Conservation (phyloP, 495 filamentous ascomycete genomes). For the Penicillium manginii region DNA sequence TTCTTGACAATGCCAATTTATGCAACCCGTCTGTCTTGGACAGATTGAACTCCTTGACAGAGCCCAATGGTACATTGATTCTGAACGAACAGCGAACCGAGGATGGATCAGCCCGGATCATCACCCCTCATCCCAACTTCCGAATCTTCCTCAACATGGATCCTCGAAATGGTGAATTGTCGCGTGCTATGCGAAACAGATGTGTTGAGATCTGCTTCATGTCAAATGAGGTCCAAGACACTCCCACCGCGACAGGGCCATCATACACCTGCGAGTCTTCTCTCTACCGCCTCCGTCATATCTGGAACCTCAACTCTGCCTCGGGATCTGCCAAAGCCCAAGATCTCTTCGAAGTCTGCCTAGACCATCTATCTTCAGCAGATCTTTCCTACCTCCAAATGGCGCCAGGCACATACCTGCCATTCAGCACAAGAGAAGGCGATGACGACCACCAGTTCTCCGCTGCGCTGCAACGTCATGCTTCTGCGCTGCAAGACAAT, state of each 20-base stretch:
- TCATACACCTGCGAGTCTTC: slow-evolving; percentile 53
- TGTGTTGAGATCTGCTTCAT: slow-evolving; percentile 85
- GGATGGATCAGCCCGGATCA: slow-evolving; percentile 78
- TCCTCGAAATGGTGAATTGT: slow-evolving; percentile 89
- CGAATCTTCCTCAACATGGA: slow-evolving; percentile 95
- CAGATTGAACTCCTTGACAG: slow-evolving; percentile 89
- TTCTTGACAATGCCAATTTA: slow-evolving; percentile 95
- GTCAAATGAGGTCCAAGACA: slow-evolving; percentile 31
- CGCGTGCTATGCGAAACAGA: slow-evolving; percentile 94
- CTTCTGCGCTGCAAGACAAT: slow-evolving; percentile 43
- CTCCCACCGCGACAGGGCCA: slow-evolving; percentile 28
- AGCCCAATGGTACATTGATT: slow-evolving; percentile 83
- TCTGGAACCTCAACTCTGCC: slow-evolving; percentile 41
- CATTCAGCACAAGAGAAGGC: slow-evolving; percentile 22
- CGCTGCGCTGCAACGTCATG: slow-evolving; percentile 36
- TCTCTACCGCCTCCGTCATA: slow-evolving; percentile 53
- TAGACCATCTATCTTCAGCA: slow-evolving; percentile 59
- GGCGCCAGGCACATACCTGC: slow-evolving; percentile 32
- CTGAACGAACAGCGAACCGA: slow-evolving; percentile 88
- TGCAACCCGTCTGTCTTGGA: slow-evolving; percentile 95
- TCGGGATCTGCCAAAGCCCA: slow-evolving; percentile 18
- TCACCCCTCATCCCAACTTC: slow-evolving; percentile 85
- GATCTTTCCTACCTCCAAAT: slow-evolving; percentile 53
- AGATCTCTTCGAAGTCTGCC: slow-evolving; percentile 39
- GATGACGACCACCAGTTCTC: slow-evolving; percentile 18